Evolutionary conservation across 805 yeast genomes (phyloP).

Genomic region (Phaffomyces thermotolerans): DNA sequence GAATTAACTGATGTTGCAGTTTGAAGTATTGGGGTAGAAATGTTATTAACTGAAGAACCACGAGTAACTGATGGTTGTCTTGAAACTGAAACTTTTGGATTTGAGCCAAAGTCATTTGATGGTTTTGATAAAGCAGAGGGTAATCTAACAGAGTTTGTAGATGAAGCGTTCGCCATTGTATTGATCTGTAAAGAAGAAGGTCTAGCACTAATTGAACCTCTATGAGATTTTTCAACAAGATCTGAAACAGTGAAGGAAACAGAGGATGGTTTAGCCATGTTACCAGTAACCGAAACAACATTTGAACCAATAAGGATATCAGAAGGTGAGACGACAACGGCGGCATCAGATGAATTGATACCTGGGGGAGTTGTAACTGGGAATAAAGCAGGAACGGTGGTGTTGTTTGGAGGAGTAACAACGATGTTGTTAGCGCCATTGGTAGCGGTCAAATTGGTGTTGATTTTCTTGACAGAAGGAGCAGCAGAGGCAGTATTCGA

Average conservation of each 20-base stretch:
- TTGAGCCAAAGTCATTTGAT: not conserved
- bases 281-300: not conserved
- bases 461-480: not conserved
- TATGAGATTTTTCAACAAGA: slow-evolving; percentile 35
- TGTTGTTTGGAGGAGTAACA: not conserved
- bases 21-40: not conserved
- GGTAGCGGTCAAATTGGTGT: not conserved
- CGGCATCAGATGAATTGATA: not conserved
- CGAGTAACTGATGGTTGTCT: slow-evolving; percentile 11
- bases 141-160: slow-evolving; percentile 8
- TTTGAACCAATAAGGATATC: not conserved
- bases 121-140: slow-evolving; percentile 2
- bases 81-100: slow-evolving; percentile 4
- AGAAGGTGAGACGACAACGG: not conserved
- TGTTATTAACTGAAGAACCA: not conserved
- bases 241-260: slow-evolving; percentile 45
- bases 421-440: not conserved
- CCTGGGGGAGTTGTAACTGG: slow-evolving; percentile 2
- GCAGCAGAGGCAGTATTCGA: not conserved
- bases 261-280: slow-evolving; percentile 10
- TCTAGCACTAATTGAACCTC: slow-evolving; percentile 52
- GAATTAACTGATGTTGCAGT: not conserved
- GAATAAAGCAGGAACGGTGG: not conserved
- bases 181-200: slow-evolving; percentile 35
- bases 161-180: slow-evolving; percentile 5